Conservation (phyloP, 139 green algal genomes). For the Coccomyxa sp. region DNA sequence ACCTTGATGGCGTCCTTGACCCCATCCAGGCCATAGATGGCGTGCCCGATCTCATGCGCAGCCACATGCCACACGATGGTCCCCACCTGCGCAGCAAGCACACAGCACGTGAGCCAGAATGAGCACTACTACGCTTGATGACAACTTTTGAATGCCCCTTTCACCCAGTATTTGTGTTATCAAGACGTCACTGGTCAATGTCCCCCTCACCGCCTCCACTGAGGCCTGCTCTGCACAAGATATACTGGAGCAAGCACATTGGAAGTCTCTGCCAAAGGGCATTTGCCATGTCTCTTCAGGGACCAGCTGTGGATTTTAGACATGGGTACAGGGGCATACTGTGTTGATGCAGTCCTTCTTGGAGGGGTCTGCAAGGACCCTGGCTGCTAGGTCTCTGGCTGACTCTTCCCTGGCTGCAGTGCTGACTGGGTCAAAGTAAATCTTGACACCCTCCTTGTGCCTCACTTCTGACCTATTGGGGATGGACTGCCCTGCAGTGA, state of each 20-base stretch:
- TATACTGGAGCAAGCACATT: too few relatives aligned
- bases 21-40: slow-evolving; percentile 14
- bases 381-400: not conserved
- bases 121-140: too few relatives aligned
- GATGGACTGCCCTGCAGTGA: slow-evolving; percentile 14
- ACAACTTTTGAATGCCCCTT: too few relatives aligned
- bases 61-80: slow-evolving; percentile 17
- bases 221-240: too few relatives aligned
- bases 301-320: too few relatives aligned
- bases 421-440: slow-evolving; percentile 15
- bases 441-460: slow-evolving; percentile 4
- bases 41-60: slow-evolving; percentile 13
- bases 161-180: too few relatives aligned
- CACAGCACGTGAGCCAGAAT: too few relatives aligned
- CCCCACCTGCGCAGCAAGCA: slow-evolving; percentile 9
- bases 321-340: not conserved
- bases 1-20: slow-evolving; percentile 20
- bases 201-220: too few relatives aligned
- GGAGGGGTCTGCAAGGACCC: slow-evolving; percentile 2
- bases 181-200: too few relatives aligned
- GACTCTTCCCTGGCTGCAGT: slow-evolving; percentile 5
- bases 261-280: too few relatives aligned
- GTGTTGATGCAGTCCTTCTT: slow-evolving; percentile 1
- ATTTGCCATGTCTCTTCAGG: too few relatives aligned
- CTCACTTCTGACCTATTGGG: slow-evolving; percentile 16